Conservation (phyloP, 495 filamentous ascomycete species). For the Aspergillus saccharolyticus region DNA sequence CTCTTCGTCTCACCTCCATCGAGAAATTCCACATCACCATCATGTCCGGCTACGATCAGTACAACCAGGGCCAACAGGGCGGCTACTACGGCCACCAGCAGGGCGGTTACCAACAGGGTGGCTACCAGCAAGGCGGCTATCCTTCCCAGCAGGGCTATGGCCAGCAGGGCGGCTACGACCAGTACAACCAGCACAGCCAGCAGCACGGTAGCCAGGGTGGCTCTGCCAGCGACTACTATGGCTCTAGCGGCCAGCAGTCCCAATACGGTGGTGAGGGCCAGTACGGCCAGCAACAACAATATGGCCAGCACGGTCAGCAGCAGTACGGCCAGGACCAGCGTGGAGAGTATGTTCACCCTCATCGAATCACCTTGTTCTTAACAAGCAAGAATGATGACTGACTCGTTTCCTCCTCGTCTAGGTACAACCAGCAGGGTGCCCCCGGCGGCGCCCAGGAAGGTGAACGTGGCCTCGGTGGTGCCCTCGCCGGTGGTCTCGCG, state of each 20-base stretch:
- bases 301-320: constrained; percentile 25
- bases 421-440: constrained; percentile 14
- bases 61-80: constrained; percentile 19
- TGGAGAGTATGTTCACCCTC: constrained; percentile 17
- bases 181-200: constrained; percentile 12
- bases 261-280: constrained; percentile 20
- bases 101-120: constrained; percentile 23
- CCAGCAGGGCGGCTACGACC: constrained; percentile 25
- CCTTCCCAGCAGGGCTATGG: constrained; percentile 27
- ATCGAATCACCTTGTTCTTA: background rate
- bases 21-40: constrained; percentile 6
- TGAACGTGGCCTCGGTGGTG: constrained; percentile 45
- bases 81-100: constrained; percentile 27
- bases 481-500: constrained; percentile 42
- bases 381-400: background rate
- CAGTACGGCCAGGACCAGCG: constrained; percentile 24
- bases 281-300: constrained; percentile 21
- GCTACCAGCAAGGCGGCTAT: constrained; percentile 24
- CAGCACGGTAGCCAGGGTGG: constrained; percentile 20
- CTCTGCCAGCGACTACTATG: constrained; percentile 29
- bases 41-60: constrained; percentile 37
- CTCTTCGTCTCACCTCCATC: background rate
- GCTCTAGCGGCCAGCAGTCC: constrained; percentile 22
- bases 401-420: background rate
- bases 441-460: constrained; percentile 41